Conservation (phyloP, 2,329 filamentous ascomycete genomes). For the Talaromyces sp. region DNA sequence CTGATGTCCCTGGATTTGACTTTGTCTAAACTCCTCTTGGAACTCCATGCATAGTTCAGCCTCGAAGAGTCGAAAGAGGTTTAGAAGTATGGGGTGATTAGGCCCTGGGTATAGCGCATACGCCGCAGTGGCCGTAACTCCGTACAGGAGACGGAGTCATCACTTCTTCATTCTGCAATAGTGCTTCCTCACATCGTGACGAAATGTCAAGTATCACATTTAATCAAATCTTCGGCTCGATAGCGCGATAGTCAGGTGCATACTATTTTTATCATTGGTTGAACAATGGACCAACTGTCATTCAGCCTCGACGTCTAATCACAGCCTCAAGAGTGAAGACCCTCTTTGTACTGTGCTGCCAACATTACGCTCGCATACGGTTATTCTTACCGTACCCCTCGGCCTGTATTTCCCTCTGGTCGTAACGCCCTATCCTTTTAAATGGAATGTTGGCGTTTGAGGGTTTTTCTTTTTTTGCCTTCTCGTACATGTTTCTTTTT, state of each 20-base stretch:
- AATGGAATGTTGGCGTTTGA: background rate
- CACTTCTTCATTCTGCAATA: background rate
- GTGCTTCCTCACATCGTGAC: background rate
- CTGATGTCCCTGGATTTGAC: background rate
- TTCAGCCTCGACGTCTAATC: background rate
- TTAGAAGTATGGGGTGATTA: background rate
- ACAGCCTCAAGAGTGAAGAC: background rate
- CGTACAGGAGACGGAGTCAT: background rate
- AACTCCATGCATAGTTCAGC: slow-evolving; percentile 1
- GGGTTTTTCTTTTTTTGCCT: background rate
- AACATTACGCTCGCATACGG: slow-evolving; percentile 1
- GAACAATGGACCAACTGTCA: background rate
- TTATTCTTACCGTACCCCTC: slow-evolving; percentile 5
- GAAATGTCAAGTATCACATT: background rate
- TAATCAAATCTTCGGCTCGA: background rate
- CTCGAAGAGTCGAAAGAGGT: background rate
- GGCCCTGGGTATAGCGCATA: background rate
- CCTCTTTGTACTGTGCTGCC: background rate
- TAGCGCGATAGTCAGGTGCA: background rate
- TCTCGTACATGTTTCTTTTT: background rate
- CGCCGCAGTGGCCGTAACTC: background rate
- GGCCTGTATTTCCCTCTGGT: slow-evolving; percentile 1
- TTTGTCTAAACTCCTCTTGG: background rate
- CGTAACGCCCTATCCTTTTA: background rate
- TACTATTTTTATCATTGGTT: background rate